Base-by-base conservation (phyloP, 164 flowering plant genomes). In the Nelumbo lutea region DNA sequence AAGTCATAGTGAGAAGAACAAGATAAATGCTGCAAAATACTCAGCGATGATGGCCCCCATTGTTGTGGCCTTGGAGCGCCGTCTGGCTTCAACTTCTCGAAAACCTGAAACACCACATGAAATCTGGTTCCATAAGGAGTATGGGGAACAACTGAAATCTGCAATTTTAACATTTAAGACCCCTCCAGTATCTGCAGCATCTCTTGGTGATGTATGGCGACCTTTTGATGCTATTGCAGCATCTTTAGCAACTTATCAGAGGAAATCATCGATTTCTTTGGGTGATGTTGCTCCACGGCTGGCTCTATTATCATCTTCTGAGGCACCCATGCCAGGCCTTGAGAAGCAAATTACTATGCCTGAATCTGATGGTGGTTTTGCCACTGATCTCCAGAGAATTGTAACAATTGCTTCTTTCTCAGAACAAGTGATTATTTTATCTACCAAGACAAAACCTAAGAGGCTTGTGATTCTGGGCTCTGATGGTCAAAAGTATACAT, bases 1-100 rank as follows among this genome's bases (percentile, higher is more conserved):
- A 53, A 92, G 87, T 74, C 88, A 79, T 67, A 80, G 73, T 76
- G 97, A 95, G 82, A 95, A 95, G 81, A 83, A 73, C 79, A 92
- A 90, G 73, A 95, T 95, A 71, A 95, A 85, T 83, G 91, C 96
- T 74, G 96, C 98, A 52, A 91, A 88, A 75, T 95, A 90, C 78
- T 87, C 96, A 5, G 98, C 97, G 42, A 90, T 95, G 96, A 95
- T 95, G 98, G 94, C 98, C 71, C 97, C 98, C 27, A 79, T 95
- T 67, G 77, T 90, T 79, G 97, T 95, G 65, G 89, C 96, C 68
- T 82, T 95, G 83, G 98, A 95, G 76, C 96, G 98, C 9, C 98
- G 98, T 69, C 80, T 95, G 52, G 87, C 92, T 75, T 88, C 96
- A 57, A 95, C 96, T 53, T 89, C 96, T 74, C 82, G 90, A 45